Conservation (phyloP, 2,329 filamentous ascomycete genomes). For the Escovopsis sp. region DNA sequence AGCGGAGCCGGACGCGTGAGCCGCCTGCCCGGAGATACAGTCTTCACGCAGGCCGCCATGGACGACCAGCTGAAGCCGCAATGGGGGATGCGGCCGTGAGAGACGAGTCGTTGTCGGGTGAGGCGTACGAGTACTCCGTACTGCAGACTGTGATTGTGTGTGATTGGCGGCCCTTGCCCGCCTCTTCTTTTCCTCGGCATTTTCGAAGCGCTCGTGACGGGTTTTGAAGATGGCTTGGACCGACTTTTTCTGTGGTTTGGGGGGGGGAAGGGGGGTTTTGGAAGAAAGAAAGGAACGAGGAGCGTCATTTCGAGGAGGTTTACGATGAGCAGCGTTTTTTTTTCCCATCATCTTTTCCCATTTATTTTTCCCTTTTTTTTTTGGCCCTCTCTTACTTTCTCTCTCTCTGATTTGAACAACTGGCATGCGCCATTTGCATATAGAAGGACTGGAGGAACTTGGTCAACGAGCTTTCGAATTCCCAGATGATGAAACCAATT, state of each 20-base stretch:
- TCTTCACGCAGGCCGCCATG: constrained; percentile 61
- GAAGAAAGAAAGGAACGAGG: too few relatives aligned
- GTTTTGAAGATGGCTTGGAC: constrained; percentile 1
- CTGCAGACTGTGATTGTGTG: constrained; percentile 3
- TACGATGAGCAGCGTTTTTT: constrained; percentile 15
- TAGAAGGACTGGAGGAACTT: constrained; percentile 17
- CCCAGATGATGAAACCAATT: constrained; percentile 5
- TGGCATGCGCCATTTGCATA: constrained; percentile 17
- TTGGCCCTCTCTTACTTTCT: too few relatives aligned
- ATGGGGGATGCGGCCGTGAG: constrained; percentile 36
- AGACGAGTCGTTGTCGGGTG: neutral
- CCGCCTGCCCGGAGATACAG: constrained; percentile 64
- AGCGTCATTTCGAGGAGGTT: too few relatives aligned
- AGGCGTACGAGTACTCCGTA: too few relatives aligned
- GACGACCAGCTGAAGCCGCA: constrained; percentile 42
- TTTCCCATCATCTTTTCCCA: too few relatives aligned
- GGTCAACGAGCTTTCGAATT: constrained; percentile 6
- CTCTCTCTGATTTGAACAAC: too few relatives aligned
- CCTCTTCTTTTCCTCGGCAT: constrained; percentile 6
- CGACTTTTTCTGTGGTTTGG: constrained; percentile 10
- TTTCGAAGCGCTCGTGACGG: constrained; percentile 2
- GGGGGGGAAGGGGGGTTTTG: constrained; percentile 9
- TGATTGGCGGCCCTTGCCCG: neutral
- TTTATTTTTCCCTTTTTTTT: constrained; percentile 8
- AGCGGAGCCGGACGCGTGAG: constrained; percentile 76